phyloP scores from a whole-genome alignment of 192 early-diverging fungal species.

The Rhizophlyctis rosea region DNA sequence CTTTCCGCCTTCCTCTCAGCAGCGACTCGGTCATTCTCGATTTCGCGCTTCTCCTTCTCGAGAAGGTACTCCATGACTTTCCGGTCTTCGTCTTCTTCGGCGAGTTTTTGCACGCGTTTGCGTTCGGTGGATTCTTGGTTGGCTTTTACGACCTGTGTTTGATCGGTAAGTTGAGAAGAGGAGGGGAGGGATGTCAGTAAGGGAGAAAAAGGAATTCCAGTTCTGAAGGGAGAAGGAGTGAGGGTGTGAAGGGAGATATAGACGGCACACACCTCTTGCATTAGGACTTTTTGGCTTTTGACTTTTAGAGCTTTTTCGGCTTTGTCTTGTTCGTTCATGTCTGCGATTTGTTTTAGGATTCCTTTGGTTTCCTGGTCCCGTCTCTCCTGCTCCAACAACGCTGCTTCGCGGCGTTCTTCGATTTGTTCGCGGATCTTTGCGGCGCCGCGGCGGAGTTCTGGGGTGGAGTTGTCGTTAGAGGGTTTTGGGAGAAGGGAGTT shows the following conservation, averaged over 20 bases:
- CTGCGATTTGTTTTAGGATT: constrained; percentile 47
- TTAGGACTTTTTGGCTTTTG: constrained; percentile 37
- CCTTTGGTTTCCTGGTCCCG: constrained; percentile 58
- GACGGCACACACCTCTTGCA: constrained; percentile 36
- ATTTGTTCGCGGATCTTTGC: constrained; percentile 55
- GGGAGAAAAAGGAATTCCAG: too few species aligned
- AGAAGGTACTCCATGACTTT: constrained; percentile 56
- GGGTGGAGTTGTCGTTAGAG: too few species aligned
- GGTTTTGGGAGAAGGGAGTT: too few species aligned
- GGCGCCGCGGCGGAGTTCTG: constrained; percentile 51
- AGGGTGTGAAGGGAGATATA: too few species aligned
- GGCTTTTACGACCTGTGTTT: constrained; percentile 50
- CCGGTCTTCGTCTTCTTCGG: constrained; percentile 55
- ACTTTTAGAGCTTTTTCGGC: constrained; percentile 47
- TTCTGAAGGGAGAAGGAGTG: constrained; percentile 9
- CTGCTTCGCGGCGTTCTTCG: constrained; percentile 52
- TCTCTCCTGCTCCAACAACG: constrained; percentile 51
- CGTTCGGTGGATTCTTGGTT: constrained; percentile 50
- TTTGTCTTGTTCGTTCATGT: constrained; percentile 45
- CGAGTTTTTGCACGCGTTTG: constrained; percentile 37
- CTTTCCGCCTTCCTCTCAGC: constrained; percentile 50
- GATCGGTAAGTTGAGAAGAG: neutral
- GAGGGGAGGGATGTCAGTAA: neutral
- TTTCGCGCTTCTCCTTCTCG: constrained; percentile 55
- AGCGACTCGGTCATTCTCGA: constrained; percentile 46